Base-by-base conservation (phyloP, 2,329 filamentous ascomycete species). In the Coniochaeta sp. region DNA sequence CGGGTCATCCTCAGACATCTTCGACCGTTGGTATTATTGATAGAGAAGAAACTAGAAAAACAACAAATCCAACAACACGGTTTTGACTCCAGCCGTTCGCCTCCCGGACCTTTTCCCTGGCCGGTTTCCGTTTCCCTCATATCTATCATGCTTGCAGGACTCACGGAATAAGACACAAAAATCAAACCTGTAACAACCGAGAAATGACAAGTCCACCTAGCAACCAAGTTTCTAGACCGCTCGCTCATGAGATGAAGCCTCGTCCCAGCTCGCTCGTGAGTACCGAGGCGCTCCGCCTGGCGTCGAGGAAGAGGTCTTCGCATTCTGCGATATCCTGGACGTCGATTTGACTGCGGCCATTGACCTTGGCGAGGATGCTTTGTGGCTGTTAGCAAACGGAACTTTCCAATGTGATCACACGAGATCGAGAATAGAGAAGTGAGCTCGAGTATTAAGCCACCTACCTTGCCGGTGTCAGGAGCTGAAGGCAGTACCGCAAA, bases 401-500 rank as follows among this genome's bases (percentile, higher is more conserved):
- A 18, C 48, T 51, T 24, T 50, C 24, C 51, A 57, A 54, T n/a
- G 62, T 63, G 65, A 62, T 68, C 58, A 58, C 59, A 3, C 38
- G 10, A 42, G 3, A 5, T 26, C 20, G 63, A 53, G 51, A 49
- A 50, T 51, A n/a, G 47, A 14, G 18, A 42, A 14, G 20, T 42
- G 20, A 26, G 9, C 22, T 3, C 7, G 38, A 42, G 8, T 14
- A 22, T 14, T 24, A 6, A 16, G 51, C 53, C n/a, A 67, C 75
- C 65, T 71, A 83, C 79, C 80, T 92, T 50, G 91, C 86, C 2
- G 91, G 91, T 24, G 91, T 89, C 61, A 99, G 77, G 60, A 99
- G 73, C 72, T 97, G 94, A 66, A 99, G 75, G 60, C 91, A 92
- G 73, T 99, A 99, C 60, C 94, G 78, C 71, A 99, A 71, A 67